These are phyloP conservation scores for Lactarius evosmus DNA, from an alignment of 768 basidiomycete species.

Conservation along the genomic window DNA sequence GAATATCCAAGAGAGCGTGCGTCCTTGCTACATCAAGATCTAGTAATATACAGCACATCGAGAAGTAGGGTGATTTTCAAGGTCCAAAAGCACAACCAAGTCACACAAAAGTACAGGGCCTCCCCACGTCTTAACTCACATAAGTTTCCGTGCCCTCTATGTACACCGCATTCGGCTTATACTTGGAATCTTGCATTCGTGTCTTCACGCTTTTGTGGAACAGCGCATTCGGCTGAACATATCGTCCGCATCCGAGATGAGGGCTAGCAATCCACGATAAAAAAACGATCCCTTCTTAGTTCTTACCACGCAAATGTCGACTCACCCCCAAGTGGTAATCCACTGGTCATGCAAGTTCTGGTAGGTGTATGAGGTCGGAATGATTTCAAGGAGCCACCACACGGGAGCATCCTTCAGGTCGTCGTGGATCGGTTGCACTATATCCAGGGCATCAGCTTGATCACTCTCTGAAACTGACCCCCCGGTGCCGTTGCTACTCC, in stretches of 20 bases:
- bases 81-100: not conserved
- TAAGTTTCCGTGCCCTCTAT: constrained; percentile 46
- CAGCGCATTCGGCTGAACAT: constrained; percentile 47
- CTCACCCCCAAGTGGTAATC: constrained; percentile 55
- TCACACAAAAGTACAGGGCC: not conserved
- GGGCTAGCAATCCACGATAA: constrained; percentile 35
- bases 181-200: constrained; percentile 50
- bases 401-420: constrained; percentile 39
- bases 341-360: constrained; percentile 55
- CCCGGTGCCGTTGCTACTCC: not conserved
- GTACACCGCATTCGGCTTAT: constrained; percentile 57
- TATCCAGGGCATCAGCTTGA: constrained; percentile 28
- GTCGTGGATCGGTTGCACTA: constrained; percentile 53
- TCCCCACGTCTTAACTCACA: constrained; percentile 37
- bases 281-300: not conserved
- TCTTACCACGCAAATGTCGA: constrained; percentile 9
- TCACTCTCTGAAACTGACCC: too few species aligned
- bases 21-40: too few species aligned
- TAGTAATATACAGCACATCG: not conserved
- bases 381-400: constrained; percentile 73
- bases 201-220: constrained; percentile 63
- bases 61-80: not conserved
- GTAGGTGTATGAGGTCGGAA: constrained; percentile 52
- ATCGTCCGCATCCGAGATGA: constrained; percentile 56
- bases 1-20: too few species aligned